phyloP scores from a whole-genome alignment of 2,329 filamentous ascomycete species.

The Coleophoma eucalyptorum region DNA sequence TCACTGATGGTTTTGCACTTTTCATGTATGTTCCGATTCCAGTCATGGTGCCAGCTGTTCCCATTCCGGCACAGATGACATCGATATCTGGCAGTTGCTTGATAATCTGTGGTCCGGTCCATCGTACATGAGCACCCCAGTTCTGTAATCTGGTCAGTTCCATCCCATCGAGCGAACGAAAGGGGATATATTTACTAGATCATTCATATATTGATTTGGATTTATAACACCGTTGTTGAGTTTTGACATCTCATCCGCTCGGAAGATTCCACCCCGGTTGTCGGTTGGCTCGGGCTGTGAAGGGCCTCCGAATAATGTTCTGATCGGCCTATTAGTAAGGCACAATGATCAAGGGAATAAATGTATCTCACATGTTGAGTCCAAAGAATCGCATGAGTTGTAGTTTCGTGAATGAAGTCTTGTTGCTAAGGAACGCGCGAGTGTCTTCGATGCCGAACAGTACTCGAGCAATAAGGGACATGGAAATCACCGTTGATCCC shows the following conservation, averaged over 20 bases:
- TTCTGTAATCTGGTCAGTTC: slow-evolving; percentile 31
- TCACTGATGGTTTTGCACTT: slow-evolving; percentile 28
- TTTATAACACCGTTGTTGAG: slow-evolving; percentile 42
- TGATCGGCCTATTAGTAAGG: slow-evolving; percentile 12
- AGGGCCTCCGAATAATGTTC: slow-evolving; percentile 53
- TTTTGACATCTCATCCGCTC: slow-evolving; percentile 37
- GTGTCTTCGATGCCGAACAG: slow-evolving; percentile 47
- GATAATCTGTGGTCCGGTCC: slow-evolving; percentile 56
- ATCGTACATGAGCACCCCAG: slow-evolving; percentile 50
- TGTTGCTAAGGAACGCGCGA: slow-evolving; percentile 54
- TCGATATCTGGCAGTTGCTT: slow-evolving; percentile 52
- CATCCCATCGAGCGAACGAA: neutral
- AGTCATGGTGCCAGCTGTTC: slow-evolving; percentile 46
- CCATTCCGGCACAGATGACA: slow-evolving; percentile 52
- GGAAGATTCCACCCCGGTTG: slow-evolving; percentile 47
- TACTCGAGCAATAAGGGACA: slow-evolving; percentile 50
- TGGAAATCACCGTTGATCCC: slow-evolving; percentile 58
- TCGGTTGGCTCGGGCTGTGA: slow-evolving; percentile 53
- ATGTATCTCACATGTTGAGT: slow-evolving; percentile 39
- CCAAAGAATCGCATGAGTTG: slow-evolving; percentile 58
- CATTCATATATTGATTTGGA: slow-evolving; percentile 54
- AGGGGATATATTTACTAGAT: slow-evolving; percentile 15
- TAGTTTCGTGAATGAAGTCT: slow-evolving; percentile 49
- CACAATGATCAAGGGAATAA: neutral
- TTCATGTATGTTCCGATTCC: slow-evolving; percentile 39